These are phyloP conservation scores for Tetrapisispora phaffii DNA, from an alignment of 805 yeast genomes.

Conservation along the genomic window DNA sequence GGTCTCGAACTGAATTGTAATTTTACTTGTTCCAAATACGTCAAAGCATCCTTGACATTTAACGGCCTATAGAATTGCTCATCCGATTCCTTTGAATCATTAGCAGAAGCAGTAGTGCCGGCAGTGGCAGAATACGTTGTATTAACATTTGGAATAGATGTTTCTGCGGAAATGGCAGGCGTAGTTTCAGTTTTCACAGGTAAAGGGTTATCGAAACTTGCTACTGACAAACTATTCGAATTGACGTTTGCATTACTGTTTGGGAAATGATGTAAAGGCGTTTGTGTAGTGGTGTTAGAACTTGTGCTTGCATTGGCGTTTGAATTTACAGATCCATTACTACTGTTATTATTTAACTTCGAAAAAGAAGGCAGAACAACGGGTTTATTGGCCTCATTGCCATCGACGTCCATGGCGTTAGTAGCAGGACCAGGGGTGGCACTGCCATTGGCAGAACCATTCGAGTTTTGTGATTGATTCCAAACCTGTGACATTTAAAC, in stretches of 20 bases:
- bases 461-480: not conserved
- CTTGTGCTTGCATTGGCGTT: slow-evolving; percentile 12
- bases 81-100: slow-evolving; percentile 10
- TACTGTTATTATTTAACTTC: slow-evolving; percentile 3
- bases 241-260: slow-evolving; percentile 5
- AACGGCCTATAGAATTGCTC: slow-evolving; percentile 55
- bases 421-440: not conserved
- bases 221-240: slow-evolving; percentile 13
- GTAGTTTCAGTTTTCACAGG: slow-evolving; percentile 10
- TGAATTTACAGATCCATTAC: not conserved
- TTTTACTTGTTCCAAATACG: slow-evolving; percentile 92
- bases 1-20: slow-evolving; percentile 86
- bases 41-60: slow-evolving; percentile 91
- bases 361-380: slow-evolving; percentile 8
- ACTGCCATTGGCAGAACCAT: slow-evolving; percentile 3
- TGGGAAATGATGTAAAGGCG: slow-evolving; percentile 9
- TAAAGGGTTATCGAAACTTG: slow-evolving; percentile 26
- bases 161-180: not conserved
- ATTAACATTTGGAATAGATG: not conserved
- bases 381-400: slow-evolving; percentile 1
- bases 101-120: slow-evolving; percentile 1
- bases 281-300: slow-evolving; percentile 2
- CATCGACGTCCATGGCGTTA: not conserved
- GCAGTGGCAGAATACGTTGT: not conserved
- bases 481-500: slow-evolving; percentile 4